Evolutionary conservation across 805 yeast species (phyloP).

Genomic region (Naumovozyma dairenensis): DNA sequence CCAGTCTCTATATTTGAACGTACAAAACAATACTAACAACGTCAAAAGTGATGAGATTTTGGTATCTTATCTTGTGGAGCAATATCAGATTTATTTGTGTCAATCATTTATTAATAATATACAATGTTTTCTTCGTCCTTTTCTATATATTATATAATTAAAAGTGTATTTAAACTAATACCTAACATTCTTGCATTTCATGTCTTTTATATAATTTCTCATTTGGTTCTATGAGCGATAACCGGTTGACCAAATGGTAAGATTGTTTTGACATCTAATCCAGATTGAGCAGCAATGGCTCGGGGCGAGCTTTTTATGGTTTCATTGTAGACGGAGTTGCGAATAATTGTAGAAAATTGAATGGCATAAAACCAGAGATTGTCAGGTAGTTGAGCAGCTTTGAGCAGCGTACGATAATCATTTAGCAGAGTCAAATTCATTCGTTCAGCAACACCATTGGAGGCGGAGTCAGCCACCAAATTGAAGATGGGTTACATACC

Average conservation of each 20-base stretch:
- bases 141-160: too few relatives aligned
- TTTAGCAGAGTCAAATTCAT: constrained; percentile 6
- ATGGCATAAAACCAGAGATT: constrained; percentile 9
- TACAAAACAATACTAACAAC: too few relatives aligned
- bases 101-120: too few relatives aligned
- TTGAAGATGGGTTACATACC: constrained; percentile 7
- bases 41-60: too few relatives aligned
- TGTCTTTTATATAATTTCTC: too few relatives aligned
- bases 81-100: too few relatives aligned
- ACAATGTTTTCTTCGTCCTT: too few relatives aligned
- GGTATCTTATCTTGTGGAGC: too few relatives aligned
- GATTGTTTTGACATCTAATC: constrained; percentile 3
- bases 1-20: too few relatives aligned
- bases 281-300: constrained; percentile 3
- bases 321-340: constrained; percentile 4
- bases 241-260: constrained; percentile 9
- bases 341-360: constrained; percentile 4
- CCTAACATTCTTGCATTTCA: too few relatives aligned
- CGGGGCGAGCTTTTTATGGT: neutral
- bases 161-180: too few relatives aligned
- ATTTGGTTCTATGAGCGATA: constrained; percentile 6
- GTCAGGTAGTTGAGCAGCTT: constrained; percentile 3
- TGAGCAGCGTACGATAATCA: constrained; percentile 9
- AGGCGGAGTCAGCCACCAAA: constrained; percentile 5
- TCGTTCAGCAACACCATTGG: constrained; percentile 10